These are phyloP conservation scores for Passalora sequoiae DNA, from an alignment of 2,329 filamentous ascomycete genomes.

Conservation along the genomic window DNA sequence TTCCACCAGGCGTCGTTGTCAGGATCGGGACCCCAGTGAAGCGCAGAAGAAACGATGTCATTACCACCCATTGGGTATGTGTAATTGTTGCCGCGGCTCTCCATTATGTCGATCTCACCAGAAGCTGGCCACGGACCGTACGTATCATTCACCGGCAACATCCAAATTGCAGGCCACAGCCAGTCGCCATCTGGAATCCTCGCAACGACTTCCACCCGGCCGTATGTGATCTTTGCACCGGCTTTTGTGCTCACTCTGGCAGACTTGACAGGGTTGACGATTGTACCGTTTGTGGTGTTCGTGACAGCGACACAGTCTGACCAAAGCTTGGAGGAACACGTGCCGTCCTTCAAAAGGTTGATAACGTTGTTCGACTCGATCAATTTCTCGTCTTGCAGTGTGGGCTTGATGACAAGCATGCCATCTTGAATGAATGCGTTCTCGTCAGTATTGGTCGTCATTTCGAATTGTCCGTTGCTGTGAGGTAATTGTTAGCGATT, in stretches of 20 bases:
- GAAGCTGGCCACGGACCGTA: constrained; percentile 76
- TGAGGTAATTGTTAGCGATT: constrained; percentile 17
- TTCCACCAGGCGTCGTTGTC: constrained; percentile 76
- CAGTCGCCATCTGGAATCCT: constrained; percentile 74
- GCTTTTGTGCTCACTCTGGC: constrained; percentile 71
- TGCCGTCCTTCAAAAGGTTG: constrained; percentile 61
- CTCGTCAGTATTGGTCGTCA: constrained; percentile 65
- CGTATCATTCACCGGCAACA: constrained; percentile 67
- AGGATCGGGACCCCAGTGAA: constrained; percentile 75
- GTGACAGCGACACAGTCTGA: constrained; percentile 64
- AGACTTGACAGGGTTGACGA: constrained; percentile 72
- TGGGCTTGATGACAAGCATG: constrained; percentile 68
- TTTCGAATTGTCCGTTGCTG: constrained; percentile 75
- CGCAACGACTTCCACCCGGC: constrained; percentile 73
- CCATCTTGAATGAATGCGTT: constrained; percentile 70
- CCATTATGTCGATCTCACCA: constrained; percentile 78
- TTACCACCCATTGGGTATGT: constrained; percentile 72
- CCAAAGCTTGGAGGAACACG: constrained; percentile 59
- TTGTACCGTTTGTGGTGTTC: constrained; percentile 70
- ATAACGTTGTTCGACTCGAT: constrained; percentile 63
- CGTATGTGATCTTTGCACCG: constrained; percentile 69
- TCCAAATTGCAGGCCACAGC: constrained; percentile 91
- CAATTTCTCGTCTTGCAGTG: constrained; percentile 63
- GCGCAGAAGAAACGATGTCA: constrained; percentile 70
- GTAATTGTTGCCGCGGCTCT: constrained; percentile 77